Evolutionary conservation across 306 rosid genomes (phyloP), one percentile per base, ranked within the genome.

Genomic region (Luffa aegyptiaca): DNA sequence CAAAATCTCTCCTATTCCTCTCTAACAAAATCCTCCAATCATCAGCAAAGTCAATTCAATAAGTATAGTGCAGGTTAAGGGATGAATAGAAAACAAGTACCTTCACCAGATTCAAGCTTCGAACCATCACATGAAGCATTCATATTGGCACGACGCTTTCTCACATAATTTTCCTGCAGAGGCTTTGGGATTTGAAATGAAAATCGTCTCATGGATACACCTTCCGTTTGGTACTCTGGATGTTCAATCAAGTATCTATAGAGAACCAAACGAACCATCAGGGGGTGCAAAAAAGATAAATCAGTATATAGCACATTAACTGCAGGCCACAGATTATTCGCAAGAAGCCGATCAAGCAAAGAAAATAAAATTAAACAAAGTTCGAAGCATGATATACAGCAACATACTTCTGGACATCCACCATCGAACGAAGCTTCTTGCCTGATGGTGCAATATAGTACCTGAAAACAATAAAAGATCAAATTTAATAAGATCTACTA

Each of bases 141-240:
- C 62, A 83, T 65, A 78, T 83, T 88, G 20, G 92, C 79, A 42
- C 92, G 52, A 55, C 96, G 99, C 82, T 93, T 95, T 86, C 92
- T 89, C 85, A 93, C 99, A 81, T 95, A 95, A 87, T 93, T 79
- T 51, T 93, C 93, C 83, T 88, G 97, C 81, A 93, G 79, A 18
- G 99, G 97, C 89, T 76, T 95, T 3, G 97, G 97, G 53, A 80
- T 87, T 86, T 87, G 93, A 84, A 95, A 95, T 41, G 97, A 95
- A 78, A 95, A 95, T 76, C 80, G 90, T 6, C 91, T 75, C 83
- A 88, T 84, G 55, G 86, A 84, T 75, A 95, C 86, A n/a, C 89
- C 90, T 11, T 90, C 87, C 5, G 65, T 81, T 79, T 65, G 36
- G 76, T 85, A 85, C 85, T 95, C 94, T 1, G 99, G 99, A 90